A percentile compares a stretch with the other conserved stretches of the same genome.
These are phyloP conservation scores for Lactarius pseudohatsudake DNA, from an alignment of 768 basidiomycete genomes.

Conservation along the genomic window DNA sequence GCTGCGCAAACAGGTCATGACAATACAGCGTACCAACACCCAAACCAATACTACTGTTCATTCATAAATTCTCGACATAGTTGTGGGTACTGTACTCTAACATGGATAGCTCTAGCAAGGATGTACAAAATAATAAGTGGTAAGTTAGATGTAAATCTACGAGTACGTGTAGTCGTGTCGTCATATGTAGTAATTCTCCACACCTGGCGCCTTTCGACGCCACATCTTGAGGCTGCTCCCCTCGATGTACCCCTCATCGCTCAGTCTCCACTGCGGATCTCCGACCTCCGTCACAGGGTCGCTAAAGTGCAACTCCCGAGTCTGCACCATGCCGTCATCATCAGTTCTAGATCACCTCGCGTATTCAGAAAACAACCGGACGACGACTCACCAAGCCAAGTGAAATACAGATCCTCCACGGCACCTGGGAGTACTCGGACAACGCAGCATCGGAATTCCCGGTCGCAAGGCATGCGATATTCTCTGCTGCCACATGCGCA, in stretches of 20 bases:
- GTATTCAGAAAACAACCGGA: background rate
- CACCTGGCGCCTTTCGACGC: conserved; percentile 32
- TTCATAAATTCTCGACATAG: background rate
- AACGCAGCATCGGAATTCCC: background rate
- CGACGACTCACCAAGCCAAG: conserved; percentile 30
- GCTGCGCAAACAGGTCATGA: too few species aligned
- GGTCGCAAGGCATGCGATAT: conserved; percentile 27
- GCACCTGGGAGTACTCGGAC: conserved; percentile 7
- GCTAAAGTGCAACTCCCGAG: conserved; percentile 30
- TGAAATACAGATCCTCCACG: conserved; percentile 31
- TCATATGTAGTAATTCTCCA: conserved; percentile 21
- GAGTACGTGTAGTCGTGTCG: background rate
- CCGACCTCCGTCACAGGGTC: conserved; percentile 27
- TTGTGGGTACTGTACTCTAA: background rate
- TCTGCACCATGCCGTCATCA: conserved; percentile 20
- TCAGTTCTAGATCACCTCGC: background rate
- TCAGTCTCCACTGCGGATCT: conserved; percentile 26
- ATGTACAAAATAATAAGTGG: background rate
- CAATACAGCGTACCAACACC: too few species aligned
- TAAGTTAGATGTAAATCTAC: background rate
- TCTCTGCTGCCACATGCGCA: conserved; percentile 30
- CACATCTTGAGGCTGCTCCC: conserved; percentile 30
- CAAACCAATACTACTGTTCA: background rate
- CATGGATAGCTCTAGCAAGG: background rate
- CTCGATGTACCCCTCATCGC: conserved; percentile 28